A percentile compares a stretch with the other conserved stretches of the same genome.
phyloP scores from a whole-genome alignment of 306 rosid genomes.

The Cicer chorassanicum region DNA sequence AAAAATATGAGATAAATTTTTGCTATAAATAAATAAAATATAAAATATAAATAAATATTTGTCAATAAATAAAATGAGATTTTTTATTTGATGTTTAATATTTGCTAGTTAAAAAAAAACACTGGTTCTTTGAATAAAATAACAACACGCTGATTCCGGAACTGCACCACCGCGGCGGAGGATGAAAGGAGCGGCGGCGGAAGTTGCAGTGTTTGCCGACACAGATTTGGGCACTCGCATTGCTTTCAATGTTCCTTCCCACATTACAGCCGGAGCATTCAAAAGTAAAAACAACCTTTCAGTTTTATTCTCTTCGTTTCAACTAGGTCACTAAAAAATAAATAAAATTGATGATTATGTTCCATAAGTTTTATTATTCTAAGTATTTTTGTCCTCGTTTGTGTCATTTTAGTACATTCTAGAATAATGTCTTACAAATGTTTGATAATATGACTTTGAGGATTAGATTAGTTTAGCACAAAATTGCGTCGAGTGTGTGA shows the following conservation, averaged over 20 bases:
- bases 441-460: background rate
- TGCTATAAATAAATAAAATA: too few species aligned
- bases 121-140: too few species aligned
- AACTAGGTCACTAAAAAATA: too few species aligned
- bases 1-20: too few species aligned
- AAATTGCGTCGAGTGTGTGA: background rate
- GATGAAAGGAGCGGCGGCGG: slow-evolving; percentile 34
- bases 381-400: background rate
- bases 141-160: background rate
- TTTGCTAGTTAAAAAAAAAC: too few species aligned
- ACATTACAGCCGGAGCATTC: slow-evolving; percentile 61
- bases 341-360: too few species aligned
- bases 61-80: too few species aligned
- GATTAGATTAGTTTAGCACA: background rate
- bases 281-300: slow-evolving; percentile 53
- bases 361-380: background rate
- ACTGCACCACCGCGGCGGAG: background rate
- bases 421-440: too few species aligned
- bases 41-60: too few species aligned
- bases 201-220: slow-evolving; percentile 66
- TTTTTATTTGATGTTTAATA: too few species aligned
- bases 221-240: slow-evolving; percentile 77
- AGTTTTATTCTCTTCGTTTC: background rate
- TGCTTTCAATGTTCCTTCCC: slow-evolving; percentile 58
- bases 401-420: too few species aligned